A percentile compares a stretch with the other conserved stretches of the same genome.
Conservation (phyloP, 176 grass and related monocot genomes). For the Chrysopogon serrulatus region DNA sequence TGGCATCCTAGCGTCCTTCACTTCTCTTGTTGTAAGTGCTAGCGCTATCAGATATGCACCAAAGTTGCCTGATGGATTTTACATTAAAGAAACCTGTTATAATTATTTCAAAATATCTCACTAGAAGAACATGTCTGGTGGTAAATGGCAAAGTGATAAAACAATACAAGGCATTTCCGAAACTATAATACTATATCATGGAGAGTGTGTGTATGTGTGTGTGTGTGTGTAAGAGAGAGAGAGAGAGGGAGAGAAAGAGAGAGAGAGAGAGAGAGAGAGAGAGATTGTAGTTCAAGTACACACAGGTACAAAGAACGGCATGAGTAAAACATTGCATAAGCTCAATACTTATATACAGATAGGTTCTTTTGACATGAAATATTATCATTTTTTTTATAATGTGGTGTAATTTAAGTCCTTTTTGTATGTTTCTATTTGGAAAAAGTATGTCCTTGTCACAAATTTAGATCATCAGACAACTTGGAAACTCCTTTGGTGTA, state of each 20-base stretch:
- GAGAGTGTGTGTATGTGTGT: too few relatives aligned
- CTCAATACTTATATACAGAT: neutral
- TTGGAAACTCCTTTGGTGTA: neutral
- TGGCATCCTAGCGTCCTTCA: slow-evolving; percentile 74
- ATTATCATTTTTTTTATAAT: neutral
- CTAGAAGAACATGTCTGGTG: neutral
- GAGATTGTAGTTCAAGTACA: neutral
- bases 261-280: too few relatives aligned
- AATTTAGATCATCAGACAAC: slow-evolving; percentile 7
- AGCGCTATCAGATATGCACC: slow-evolving; percentile 1
- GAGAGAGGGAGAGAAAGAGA: too few relatives aligned
- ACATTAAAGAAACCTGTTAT: neutral
- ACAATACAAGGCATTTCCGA: neutral
- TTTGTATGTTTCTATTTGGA: neutral
- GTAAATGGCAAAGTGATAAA: neutral
- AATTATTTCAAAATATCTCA: neutral
- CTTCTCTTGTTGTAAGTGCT: slow-evolving; percentile 84
- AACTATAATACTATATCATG: neutral
- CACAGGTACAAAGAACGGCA: neutral
- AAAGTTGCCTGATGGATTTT: neutral
- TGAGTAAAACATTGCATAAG: neutral
- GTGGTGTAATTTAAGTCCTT: neutral
- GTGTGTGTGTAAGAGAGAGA: too few relatives aligned
- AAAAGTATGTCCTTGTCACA: neutral
- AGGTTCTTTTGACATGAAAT: neutral